These are phyloP conservation scores for Cutaneotrichosporon dermatis DNA, from an alignment of 1,284 basidiomycete genomes.

Conservation along the genomic window DNA sequence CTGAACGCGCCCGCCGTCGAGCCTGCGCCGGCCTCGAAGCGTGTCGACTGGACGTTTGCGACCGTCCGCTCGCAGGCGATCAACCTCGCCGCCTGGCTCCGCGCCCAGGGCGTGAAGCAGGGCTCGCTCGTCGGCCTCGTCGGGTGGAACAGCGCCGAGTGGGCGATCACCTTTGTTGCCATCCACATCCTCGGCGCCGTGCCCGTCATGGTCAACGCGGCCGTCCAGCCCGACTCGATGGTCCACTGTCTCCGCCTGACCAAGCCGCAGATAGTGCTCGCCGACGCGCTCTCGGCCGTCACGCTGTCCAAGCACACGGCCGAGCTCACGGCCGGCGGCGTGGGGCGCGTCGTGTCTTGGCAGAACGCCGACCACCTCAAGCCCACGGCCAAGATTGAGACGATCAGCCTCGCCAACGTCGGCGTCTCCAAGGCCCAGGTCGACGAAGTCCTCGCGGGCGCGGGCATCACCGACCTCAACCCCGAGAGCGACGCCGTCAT, in stretches of 20 bases:
- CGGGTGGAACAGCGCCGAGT: slow-evolving; percentile 31
- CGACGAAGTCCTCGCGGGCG: slow-evolving; percentile 5
- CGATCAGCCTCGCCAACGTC: neutral
- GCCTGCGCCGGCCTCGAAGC: slow-evolving; percentile 6
- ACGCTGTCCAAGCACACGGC: slow-evolving; percentile 9
- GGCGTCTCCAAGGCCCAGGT: neutral
- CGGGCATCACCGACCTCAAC: slow-evolving; percentile 17
- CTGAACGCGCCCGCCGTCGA: slow-evolving; percentile 30
- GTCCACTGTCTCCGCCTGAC: slow-evolving; percentile 33
- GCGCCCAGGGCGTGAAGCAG: slow-evolving; percentile 24
- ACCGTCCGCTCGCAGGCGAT: slow-evolving; percentile 25
- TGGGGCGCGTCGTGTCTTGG: slow-evolving; percentile 10
- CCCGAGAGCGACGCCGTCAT: slow-evolving; percentile 44
- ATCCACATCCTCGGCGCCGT: slow-evolving; percentile 36
- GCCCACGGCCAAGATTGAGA: neutral
- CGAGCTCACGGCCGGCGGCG: neutral
- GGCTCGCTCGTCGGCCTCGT: slow-evolving; percentile 39
- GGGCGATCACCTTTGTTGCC: slow-evolving; percentile 36
- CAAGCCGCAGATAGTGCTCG: slow-evolving; percentile 28
- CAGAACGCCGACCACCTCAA: slow-evolving; percentile 9
- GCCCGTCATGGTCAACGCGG: slow-evolving; percentile 31
- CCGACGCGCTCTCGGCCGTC: slow-evolving; percentile 30
- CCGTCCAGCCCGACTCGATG: slow-evolving; percentile 14
- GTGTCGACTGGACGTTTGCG: slow-evolving; percentile 27
- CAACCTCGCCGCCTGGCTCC: slow-evolving; percentile 31